These are phyloP conservation scores for Colletotrichum higginsianum DNA, from an alignment of 2,329 filamentous ascomycete species.

Conservation along the genomic window DNA sequence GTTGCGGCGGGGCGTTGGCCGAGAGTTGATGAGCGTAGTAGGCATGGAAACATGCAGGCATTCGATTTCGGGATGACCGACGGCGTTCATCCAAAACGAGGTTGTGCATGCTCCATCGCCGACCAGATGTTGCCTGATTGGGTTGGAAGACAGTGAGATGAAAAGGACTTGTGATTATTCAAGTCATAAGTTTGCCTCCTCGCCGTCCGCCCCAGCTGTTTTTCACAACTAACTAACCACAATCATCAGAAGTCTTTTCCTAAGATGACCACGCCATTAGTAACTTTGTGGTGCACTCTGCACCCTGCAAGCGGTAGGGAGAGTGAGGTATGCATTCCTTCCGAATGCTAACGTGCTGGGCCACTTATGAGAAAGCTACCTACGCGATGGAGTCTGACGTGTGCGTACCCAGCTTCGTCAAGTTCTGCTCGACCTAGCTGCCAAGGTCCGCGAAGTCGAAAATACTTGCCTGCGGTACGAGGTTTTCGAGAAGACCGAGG, in stretches of 20 bases:
- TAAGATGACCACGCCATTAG: neutral
- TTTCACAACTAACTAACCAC: neutral
- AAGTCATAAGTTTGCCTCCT: too few relatives aligned
- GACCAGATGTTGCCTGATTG: too few relatives aligned
- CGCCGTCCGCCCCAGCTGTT: neutral
- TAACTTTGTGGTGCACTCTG: neutral
- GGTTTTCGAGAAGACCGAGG: neutral
- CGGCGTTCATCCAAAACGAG: too few relatives aligned
- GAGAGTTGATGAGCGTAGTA: too few relatives aligned
- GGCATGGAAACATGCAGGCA: too few relatives aligned
- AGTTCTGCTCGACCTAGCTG: neutral
- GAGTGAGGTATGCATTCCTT: neutral
- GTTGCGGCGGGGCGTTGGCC: too few relatives aligned
- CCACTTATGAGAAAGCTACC: neutral
- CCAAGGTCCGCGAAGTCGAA: neutral
- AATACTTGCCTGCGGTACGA: neutral
- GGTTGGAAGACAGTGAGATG: too few relatives aligned
- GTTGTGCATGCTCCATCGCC: too few relatives aligned
- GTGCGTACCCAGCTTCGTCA: neutral
- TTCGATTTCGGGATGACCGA: too few relatives aligned
- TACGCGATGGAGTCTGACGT: neutral
- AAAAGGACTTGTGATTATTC: too few relatives aligned
- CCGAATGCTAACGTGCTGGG: neutral
- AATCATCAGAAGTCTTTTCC: too few relatives aligned
- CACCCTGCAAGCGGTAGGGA: neutral